Base-by-base conservation (phyloP, 176 grass and related monocot genomes). In the Dactylis glomerata region DNA sequence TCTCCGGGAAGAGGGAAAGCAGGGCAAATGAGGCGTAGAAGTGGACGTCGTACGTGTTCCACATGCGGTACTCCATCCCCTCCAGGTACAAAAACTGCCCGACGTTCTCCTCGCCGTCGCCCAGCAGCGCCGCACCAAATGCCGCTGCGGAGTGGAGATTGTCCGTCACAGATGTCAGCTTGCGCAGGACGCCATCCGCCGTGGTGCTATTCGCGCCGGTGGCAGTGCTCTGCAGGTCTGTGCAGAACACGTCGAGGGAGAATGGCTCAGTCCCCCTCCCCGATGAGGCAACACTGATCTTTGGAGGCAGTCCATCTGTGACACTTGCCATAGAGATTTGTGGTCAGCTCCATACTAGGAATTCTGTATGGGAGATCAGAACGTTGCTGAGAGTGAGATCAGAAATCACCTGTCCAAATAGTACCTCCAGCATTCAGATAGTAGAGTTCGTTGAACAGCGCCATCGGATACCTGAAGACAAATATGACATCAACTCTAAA, bases 1-100 rank as follows among this genome's bases (percentile, higher is more conserved):
- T 77, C 40, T 77, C 45, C 0, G 96, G 96, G 77, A 95, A 98
- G 55, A 98, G 87, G 64, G 83, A 15, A 17, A 89, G 62, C 1
- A 98, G 80, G 15, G 96, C 66, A 56, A 95, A 98, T 20, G 96
- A 98, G 19, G 96, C 57, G 68, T 98, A 98, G 91, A 98, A 98
- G 89, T 98, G 96, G 14, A 98, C 96, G 36, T 98, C 96, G 61
- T 95, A 98, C 9, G 92, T 98, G 90, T 98, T 98, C 87, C 88
- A 93, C 93, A 93, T 83, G 81, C 86, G 77, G 73, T 98, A 98
- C 85, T 98, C 96, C 72, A 93, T 90, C 20, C 92, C 91, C 78
- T 98, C 96, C 82, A 95, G 88, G 84, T 98, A 98, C 63, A 98
- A 38, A 65, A 95, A 93, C 82, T 98, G 96, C 23, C 96, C 96